phyloP scores from a whole-genome alignment of 2,329 filamentous ascomycete species.

The Pseudopithomyces chartarum region DNA sequence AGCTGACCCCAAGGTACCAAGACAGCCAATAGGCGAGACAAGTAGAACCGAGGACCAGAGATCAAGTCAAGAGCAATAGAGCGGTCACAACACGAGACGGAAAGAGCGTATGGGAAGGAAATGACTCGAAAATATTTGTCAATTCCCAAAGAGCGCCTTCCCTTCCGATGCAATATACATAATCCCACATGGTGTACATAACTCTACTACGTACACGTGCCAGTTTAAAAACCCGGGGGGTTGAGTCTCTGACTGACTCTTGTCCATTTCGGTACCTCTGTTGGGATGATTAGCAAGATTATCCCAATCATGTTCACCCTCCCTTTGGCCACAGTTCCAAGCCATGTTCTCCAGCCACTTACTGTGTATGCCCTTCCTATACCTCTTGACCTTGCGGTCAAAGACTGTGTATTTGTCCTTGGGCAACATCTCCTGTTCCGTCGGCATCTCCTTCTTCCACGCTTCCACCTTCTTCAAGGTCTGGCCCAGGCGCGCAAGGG shows the following conservation, averaged over 20 bases:
- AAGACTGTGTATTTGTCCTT: conserved; percentile 99
- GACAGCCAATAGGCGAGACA: neutral
- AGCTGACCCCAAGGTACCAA: neutral
- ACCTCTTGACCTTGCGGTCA: conserved; percentile 92
- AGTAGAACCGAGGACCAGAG: neutral
- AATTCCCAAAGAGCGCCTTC: conserved; percentile 7
- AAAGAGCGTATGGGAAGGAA: neutral
- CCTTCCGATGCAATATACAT: conserved; percentile 22
- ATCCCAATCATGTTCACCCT: conserved; percentile 1
- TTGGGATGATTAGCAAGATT: conserved; percentile 64
- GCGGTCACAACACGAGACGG: neutral
- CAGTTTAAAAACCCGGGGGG: conserved; percentile 82
- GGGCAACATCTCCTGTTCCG: conserved; percentile 92
- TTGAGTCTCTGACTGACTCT: conserved; percentile 92
- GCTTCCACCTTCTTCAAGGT: conserved; percentile 77
- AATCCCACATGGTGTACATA: conserved; percentile 34
- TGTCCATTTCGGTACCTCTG: conserved; percentile 73
- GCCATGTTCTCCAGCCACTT: conserved; percentile 49
- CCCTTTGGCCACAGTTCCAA: neutral
- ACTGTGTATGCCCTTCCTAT: conserved; percentile 98
- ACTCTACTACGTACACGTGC: neutral
- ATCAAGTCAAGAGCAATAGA: neutral
- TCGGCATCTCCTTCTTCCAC: conserved; percentile 97
- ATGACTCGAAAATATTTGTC: neutral
- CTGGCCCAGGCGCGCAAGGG: conserved; percentile 72